Evolutionary conservation across 768 basidiomycete species (phyloP), one percentile per base, ranked within the genome.

Genomic region (Royoungia palumana): DNA sequence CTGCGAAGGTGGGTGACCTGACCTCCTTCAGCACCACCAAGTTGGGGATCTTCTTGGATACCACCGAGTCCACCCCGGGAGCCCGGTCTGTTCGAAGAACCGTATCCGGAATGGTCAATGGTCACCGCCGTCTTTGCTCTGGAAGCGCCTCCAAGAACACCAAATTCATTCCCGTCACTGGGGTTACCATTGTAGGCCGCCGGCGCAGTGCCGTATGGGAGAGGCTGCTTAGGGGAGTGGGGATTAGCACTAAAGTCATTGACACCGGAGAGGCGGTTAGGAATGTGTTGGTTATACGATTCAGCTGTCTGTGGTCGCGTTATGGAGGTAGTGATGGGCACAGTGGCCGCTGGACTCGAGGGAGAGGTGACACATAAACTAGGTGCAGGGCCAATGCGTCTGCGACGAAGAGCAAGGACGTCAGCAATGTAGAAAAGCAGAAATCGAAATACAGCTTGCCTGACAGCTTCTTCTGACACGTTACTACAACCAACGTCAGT

Each of bases 401-500:
- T 78, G 54, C 24, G 21, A 19, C 16, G 11, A 9, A 39, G 14
- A 17, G 17, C 16, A 44, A 3, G 30, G 30, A 14, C 38, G 44
- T 43, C 41, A 22, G 48, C 34, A 16, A 44, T 9, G 45, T 14
- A 14, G 5, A 14, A 10, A 22, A 17, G 37, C 6, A 16, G 13
- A 13, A 28, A 44, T 30, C 54, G n/a, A n/a, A n/a, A n/a, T n/a
- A 50, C 57, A 3, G 11, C 28, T 28, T 49, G 71, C 71, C 73
- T 78, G 48, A 88, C 74, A 25, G 88, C 87, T 65, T 89, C 87
- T 16, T 76, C 70, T 2, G 88, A 90, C 8, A 87, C 83, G 37
- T 72, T 72, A 59, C 89, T 89, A 51, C n/a, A 45, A 51, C 46
- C 21, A 22, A 5, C 6, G 19, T 8, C 2, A 36, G n/a, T 6